Evolutionary conservation across 176 grass and related monocot genomes (phyloP), one percentile per base, ranked within the genome.

Genomic region (Melocanna baccifera): DNA sequence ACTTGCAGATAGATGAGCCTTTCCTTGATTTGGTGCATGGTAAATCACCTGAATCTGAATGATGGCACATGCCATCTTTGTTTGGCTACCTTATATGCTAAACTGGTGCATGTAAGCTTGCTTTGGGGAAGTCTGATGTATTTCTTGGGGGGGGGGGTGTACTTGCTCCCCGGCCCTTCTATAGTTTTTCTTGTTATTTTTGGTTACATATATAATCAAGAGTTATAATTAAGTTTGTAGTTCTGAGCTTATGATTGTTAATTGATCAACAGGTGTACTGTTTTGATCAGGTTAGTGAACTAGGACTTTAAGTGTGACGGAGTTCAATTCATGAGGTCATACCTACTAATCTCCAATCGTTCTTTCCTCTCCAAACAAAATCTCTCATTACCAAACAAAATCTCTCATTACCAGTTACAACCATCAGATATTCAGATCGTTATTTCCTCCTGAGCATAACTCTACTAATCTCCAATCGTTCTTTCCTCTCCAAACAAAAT

Each of bases 11-110:
- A 80, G 43, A 41, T 25, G 19, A 74, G 61, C 26, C 28, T 45
- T 34, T 50, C 6, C 36, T 56, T 72, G 14, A 53, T 65, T 18
- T 52, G 43, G 48, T 84, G 42, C 19, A 39, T 13, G 29, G 53
- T 58, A 52, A 39, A 19, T 4, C 20, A 45, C 30, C 7, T 32
- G 28, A 22, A 61, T 51, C 70, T 61, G 32, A 41, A 9, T 15
- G 26, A 51, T 80, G 43, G 11, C 26, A 9, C 14, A 29, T 18
- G 12, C 16, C 20, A 43, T 57, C 47, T 81, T 69, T 70, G 23
- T 70, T 56, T 57, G 4, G n/a, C 67, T 59, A 30, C 15, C 34
- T 81, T 81, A 57, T 30, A 39, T 41, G 82, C n/a, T 75, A 67
- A 76, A 67, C 22, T 40, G 62, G 14, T 58, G 15, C 50, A 58